Evolutionary conservation across 2,329 filamentous ascomycete species (phyloP).

Genomic region (Fusarium chuoi): DNA sequence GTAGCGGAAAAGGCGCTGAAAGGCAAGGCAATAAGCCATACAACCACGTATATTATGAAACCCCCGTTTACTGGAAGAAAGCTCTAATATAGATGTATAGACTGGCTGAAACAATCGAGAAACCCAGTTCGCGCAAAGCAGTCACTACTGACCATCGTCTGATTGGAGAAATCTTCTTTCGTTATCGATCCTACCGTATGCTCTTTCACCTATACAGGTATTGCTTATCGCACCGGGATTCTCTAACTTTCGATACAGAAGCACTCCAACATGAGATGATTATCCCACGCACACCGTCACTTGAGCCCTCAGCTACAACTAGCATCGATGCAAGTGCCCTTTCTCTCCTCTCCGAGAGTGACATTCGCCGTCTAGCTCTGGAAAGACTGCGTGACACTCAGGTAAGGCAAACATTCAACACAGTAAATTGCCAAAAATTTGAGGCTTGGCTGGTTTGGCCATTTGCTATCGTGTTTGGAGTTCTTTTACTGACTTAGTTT

Average conservation of each 20-base stretch:
- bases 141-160: no score
- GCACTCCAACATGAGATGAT: conserved; percentile 37
- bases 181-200: conserved; percentile 40
- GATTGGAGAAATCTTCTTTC: conserved; percentile 22
- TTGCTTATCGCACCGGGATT: no score
- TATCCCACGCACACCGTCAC: conserved; percentile 30
- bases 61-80: accelerated
- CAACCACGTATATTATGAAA: conserved; percentile 20
- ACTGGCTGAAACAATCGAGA: neutral
- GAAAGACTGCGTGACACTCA: conserved; percentile 29
- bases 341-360: conserved; percentile 12
- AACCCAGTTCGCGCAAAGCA: neutral
- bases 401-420: neutral
- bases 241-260: conserved; percentile 19
- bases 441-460: neutral
- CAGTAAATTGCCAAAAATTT: no score
- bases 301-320: neutral
- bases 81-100: neutral
- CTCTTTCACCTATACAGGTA: no score
- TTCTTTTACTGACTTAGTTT: neutral
- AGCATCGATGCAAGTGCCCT: neutral
- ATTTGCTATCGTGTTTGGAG: neutral
- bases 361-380: conserved; percentile 36
- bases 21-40: conserved; percentile 42
- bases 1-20: conserved; percentile 43